Evolutionary conservation across 164 flowering plant genomes (phyloP).

Genomic region (Saururus chinensis): DNA sequence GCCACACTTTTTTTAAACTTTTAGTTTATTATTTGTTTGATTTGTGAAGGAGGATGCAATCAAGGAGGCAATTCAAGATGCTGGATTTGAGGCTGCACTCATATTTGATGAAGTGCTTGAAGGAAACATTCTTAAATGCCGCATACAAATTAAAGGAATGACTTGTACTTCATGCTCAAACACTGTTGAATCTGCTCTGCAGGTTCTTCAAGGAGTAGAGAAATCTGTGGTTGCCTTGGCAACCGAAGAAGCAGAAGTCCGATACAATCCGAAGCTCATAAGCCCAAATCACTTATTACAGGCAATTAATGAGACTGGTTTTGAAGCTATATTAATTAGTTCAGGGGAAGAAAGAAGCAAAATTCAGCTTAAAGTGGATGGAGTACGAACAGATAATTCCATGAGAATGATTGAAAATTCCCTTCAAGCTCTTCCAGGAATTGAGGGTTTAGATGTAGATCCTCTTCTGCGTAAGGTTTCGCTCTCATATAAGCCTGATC

Average conservation of each 20-base stretch:
- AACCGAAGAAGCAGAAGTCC: constrained; percentile 69
- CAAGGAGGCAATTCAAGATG: constrained; percentile 70
- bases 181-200: constrained; percentile 50
- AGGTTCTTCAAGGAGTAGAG: constrained; percentile 42
- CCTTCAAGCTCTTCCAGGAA: constrained; percentile 65
- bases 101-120: constrained; percentile 34
- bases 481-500: constrained; percentile 54
- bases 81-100: constrained; percentile 54
- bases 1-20: too few relatives aligned
- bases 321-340: constrained; percentile 57
- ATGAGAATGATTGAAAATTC: constrained; percentile 39
- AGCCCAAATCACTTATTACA: constrained; percentile 30
- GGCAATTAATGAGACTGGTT: constrained; percentile 58
- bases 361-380: constrained; percentile 55
- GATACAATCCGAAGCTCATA: constrained; percentile 42
- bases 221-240: constrained; percentile 71
- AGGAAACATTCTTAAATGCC: constrained; percentile 31
- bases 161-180: constrained; percentile 77
- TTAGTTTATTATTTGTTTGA: neutral
- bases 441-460: constrained; percentile 35
- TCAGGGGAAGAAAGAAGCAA: constrained; percentile 52
- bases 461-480: constrained; percentile 32
- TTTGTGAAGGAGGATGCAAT: constrained; percentile 55
- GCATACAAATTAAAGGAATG: constrained; percentile 67
- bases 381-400: constrained; percentile 27